Base-by-base conservation (phyloP, 1,284 basidiomycete species). In the Trichosporon asahii region DNA sequence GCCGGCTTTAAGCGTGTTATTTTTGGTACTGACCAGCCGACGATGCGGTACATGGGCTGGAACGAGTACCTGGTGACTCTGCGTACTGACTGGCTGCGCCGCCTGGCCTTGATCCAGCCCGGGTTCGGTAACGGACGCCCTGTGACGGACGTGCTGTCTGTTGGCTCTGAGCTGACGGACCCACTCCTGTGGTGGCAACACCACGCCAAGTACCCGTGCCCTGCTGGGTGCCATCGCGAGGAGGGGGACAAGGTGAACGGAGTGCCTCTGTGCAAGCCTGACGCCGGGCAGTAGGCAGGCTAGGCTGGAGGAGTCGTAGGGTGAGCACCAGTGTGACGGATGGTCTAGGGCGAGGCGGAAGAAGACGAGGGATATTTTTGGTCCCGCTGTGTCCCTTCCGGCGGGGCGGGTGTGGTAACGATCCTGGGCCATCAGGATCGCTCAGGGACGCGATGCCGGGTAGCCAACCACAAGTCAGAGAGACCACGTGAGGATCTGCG, bases 11-110 rank as follows among this genome's bases (percentile, higher is more conserved):
- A 37, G 23, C 65, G 65, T 4, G 65, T 66, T 3, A 21, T 66
- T 9, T 66, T 57, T 33, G 65, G 65, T 31, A 66, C 65, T 9
- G 55, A 49, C 15, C 53, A 49, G 49, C 65, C 65, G 12, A 15
- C 6, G 46, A 49, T 66, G 46, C 21, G 31, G n/a, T 8, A 18
- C 8, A 33, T 66, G 29, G 65, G 65, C 3, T 66, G 65, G 65
- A 66, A 49, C 49, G 65, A 66, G 49, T 66, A 66, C 65, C 65
- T 66, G 14, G 65, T 66, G 29, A 35, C 23, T 3, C 46, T 66
- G 33, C 65, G 65, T 1, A 66, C 49, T 11, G 49, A 35, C 29
- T 66, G 65, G 65, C 65, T 66, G 8, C 65, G 65, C 8, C 29
- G 33, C 29, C 46, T 53, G 5, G 65, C 65, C 1, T 18, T 66